Evolutionary conservation across 805 yeast genomes (phyloP), one percentile per base, ranked within the genome.

Genomic region (Saturnispora gosingensis): DNA sequence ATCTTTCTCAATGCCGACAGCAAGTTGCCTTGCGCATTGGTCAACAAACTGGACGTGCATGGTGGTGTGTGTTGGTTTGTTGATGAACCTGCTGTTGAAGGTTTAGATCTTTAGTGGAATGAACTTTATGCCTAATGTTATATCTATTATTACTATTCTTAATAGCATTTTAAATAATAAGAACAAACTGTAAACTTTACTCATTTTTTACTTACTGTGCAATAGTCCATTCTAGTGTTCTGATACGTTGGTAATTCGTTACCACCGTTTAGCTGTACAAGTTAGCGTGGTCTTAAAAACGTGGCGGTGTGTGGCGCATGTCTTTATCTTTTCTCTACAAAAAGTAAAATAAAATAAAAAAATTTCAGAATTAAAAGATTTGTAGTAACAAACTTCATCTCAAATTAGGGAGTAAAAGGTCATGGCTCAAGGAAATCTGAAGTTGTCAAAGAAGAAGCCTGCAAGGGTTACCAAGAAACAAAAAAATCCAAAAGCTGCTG

Each of bases 351-450:
- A 30, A 30, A 9, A 11, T 11, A 30, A 30, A 18, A 11, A 9
- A 18, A 1, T 18, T 38, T 24, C 3, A n/a, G 4, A 7, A n/a
- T 16, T 5, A 9, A 18, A 18, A 24, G 30, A 40, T 22, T 13
- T 25, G 9, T 6, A 7, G 28, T 8, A 7, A 25, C 10, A 22
- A 11, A 39, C 22, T 20, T 39, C 34, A 16, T 40, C 1, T 5
- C 13, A 13, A 20, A 13, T 40, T 35, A 16, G 2, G 32, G 6
- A 34, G 10, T 8, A 18, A 16, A 38, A 16, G 15, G 38, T 20
- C 15, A 85, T 85, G 93, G 87, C 84, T 15, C 93, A 85, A 67
- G 88, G 88, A 48, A 78, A 81, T 51, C 64, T 78, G n/a, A 82
- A 82, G 59, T 74, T 84, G 39, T 43, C 63, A 8, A 65, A 69